Base-by-base conservation (phyloP, 2,329 filamentous ascomycete genomes). In the Periconia sp. region DNA sequence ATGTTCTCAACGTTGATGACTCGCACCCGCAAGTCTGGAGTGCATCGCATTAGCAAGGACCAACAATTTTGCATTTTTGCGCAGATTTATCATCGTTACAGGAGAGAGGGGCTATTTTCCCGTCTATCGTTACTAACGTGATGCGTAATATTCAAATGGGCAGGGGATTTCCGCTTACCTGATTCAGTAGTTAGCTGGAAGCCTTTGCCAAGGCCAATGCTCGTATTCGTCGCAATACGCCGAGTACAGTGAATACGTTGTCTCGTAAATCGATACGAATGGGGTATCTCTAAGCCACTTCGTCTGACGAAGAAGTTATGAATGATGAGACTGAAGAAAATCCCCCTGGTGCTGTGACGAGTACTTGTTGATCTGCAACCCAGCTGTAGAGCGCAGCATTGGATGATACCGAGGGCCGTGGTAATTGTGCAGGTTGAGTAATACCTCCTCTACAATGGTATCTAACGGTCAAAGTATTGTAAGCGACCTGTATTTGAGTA, bases 231-330 rank as follows among this genome's bases (percentile, higher is more conserved):
- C 31, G 33, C 41, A 47, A 57, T 59, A 66, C 58, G 62, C 56
- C 18, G 47, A 49, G 57, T 59, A 66, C 58, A 61, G 57, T 17
- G 47, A 49, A 47, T 60, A 61, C 60, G 60, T 44, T 44, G 52
- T 31, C 56, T 65, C 63, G 64, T 37, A 13, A 37, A n/a, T 3
- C 66, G 65, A 66, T 50, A 63, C 63, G 49, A 57, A 65, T 60
- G 47, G 23, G 17, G 46, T 42, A 45, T 11, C 45, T 53, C 64
- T 64, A 57, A 69, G 68, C 68, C 68, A 63, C 68, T 43, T 42
- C 56, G 51, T 58, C 60, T 69, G 60, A 69, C 67, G 64, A 69
- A 62, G 23, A 27, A 27, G 23, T 27, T 27, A 27, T 27, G 23
- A 8, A 27, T n/a, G 8, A 27, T 27, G 23, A 27, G 8, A 27